A percentile compares a stretch with the other conserved stretches of the same genome.
Evolutionary conservation across 2,329 filamentous ascomycete genomes (phyloP).

Genomic region (Colletotrichum sp.): DNA sequence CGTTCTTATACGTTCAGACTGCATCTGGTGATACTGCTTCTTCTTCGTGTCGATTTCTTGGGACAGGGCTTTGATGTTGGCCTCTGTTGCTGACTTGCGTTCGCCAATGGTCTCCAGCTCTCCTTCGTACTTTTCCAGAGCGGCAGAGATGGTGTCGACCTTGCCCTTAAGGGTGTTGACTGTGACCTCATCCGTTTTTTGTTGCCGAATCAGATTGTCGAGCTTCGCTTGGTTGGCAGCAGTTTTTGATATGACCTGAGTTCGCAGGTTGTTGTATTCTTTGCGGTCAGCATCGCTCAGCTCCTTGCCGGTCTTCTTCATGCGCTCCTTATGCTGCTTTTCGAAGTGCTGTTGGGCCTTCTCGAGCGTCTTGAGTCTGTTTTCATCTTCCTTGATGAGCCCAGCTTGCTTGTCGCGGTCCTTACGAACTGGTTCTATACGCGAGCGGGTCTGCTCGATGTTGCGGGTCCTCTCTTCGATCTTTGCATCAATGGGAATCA

Average conservation of each 20-base stretch:
- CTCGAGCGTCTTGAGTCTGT: conserved; percentile 82
- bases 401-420: conserved; percentile 76
- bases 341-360: conserved; percentile 91
- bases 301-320: conserved; percentile 86
- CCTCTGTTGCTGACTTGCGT: conserved; percentile 68
- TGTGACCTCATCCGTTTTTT: conserved; percentile 90
- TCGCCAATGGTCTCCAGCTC: conserved; percentile 75
- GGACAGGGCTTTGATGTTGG: conserved; percentile 69
- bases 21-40: conserved; percentile 85
- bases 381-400: conserved; percentile 76
- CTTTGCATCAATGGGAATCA: conserved; percentile 93
- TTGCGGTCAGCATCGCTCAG: conserved; percentile 86
- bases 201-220: conserved; percentile 84
- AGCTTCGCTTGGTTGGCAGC: conserved; percentile 82
- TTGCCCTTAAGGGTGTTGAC: conserved; percentile 89
- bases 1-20: conserved; percentile 81
- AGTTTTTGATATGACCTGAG: conserved; percentile 84
- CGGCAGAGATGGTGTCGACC: conserved; percentile 78
- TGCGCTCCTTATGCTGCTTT: conserved; percentile 81
- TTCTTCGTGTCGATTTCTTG: conserved; percentile 87
- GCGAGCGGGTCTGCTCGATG: conserved; percentile 69
- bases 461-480: conserved; percentile 79
- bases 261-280: conserved; percentile 85
- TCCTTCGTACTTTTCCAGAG: conserved; percentile 74
- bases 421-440: conserved; percentile 74